Evolutionary conservation across 306 rosid genomes (phyloP), one percentile per base, ranked within the genome.

Genomic region (Trifolium pratense): DNA sequence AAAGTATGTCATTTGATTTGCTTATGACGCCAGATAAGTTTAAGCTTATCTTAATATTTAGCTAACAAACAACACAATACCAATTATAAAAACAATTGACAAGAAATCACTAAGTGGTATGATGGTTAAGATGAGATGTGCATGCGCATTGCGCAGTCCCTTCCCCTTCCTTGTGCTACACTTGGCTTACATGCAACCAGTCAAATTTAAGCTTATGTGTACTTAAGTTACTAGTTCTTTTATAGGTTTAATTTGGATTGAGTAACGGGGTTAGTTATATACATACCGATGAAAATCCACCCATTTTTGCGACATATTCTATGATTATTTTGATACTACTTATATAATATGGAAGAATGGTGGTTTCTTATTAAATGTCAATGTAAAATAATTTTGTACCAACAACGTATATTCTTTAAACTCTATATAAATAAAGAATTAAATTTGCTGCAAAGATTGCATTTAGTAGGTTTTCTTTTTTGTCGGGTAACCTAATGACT

Each of bases 131-230:
- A 56, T 3, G 18, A 20, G 46, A 81, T 34, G 23, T 45, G 23
- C 55, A 21, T 49, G 40, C 43, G 14, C 16, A 49, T 16, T 49
- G 40, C 43, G 14, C 16, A 49, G 67, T 76, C 66, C 68, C 11
- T 51, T 67, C 65, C 11, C 65, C 11, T 51, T 67, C 65, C 49
- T 48, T 53, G 9, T 13, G 34, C 56, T 49, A 74, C 75, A 70
- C 86, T 39, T 78, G 83, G 71, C 78, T 69, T 74, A 9, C 80
- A 78, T 82, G 86, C 71, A 70, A 10, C 80, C 68, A 29, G 37
- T 82, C 83, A 36, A 73, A 68, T 31, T 25, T 45, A 12, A 40
- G 16, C 51, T 14, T 36, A 46, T 40, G n/a, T 42, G 34, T 14
- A 43, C 23, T 55, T 49, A 7, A 7, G 16, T 3, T 43, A 43